Base-by-base conservation (phyloP, 805 yeast species). In the Yamadazyma phyllophila region DNA sequence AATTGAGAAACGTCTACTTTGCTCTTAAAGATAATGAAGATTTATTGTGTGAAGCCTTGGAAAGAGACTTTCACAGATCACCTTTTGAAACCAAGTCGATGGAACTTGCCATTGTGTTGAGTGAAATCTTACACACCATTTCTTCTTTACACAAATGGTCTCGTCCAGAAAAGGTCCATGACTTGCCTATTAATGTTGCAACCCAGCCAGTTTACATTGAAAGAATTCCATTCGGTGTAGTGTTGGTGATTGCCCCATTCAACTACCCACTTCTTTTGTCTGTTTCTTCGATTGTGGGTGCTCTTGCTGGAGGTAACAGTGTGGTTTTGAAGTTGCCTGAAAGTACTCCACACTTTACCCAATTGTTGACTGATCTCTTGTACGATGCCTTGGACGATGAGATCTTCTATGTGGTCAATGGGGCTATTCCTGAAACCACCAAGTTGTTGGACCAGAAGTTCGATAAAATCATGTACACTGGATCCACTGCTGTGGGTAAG, bases 391-490 rank as follows among this genome's bases (percentile, higher is more conserved):
- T 82, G 48, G 87, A 77, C 58, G 75, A 74, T 1, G 77, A 76
- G n/a, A 64, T 81, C 13, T 67, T 86, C 44, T 74, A 69, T 41
- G 78, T 81, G 36, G 85, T 92, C 47, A 80, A 81, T 54, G 98
- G 98, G 31, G 90, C 78, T 3, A 66, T 85, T 35, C 69, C 77
- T 4, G 88, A 81, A 63, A 74, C 92, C 3, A 75, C 81, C 3
- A 73, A 48, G 13, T 42, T 88, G 43, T 74, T 88, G 55, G 70
- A 78, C 29, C 80, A 76, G 51, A 82, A 78, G 56, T 88, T 81
- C 57, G 97, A 90, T 66, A 82, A 85, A 64, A 88, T 92, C 49
- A 73, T 90, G 64, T 87, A 85, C 64, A 92, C 98, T 3, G 98
- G 98, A 13, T 82, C 86, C 33, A 75, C 78, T 16, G 60, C 61